Evolutionary conservation across 257 asterid genomes (phyloP), one percentile per base, ranked within the genome.

Genomic region (Ballota nigra): DNA sequence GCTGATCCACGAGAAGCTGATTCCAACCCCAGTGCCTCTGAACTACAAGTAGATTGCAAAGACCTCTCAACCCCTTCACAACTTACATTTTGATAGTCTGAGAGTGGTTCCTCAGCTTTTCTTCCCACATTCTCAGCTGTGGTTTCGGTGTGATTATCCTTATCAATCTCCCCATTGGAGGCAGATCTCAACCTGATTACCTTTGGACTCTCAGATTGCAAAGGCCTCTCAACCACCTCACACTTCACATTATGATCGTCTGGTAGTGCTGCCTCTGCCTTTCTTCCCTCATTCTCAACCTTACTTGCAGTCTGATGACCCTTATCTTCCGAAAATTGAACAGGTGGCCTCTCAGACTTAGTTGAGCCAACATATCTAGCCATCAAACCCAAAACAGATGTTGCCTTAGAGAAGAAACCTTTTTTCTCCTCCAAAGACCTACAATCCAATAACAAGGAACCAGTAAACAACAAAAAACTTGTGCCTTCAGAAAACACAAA

Each of bases 371-470:
- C 33, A 52, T 12, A 22, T 8, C 77, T 75, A 43, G 76, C 82
- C 71, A 73, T 67, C 73, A 63, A 67, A 47, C 76, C 78, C 58
- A 60, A 79, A 28, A 63, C 60, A 36, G 38, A 68, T 20, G 70
- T 31, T 57, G 66, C 64, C 70, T 63, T 78, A 6, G 83, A 81
- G 57, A 77, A 53, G 43, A 77, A 63, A 60, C 75, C 79, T 63
- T 72, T 55, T 40, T 77, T 65, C 63, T 64, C 41, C 55, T 61
- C 57, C 53, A 75, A 68, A 62, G 69, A 70, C 82, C 90, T 85
- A 77, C 56, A 77, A 69, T 56, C 58, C 55, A 40, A 71, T 74
- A 3, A 38, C 36, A 38, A 57, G 16, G 26, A 12, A 38, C 63
- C 28, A 74, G 24, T 11, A 65, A 43, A 60, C 45, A 9, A 19